Evolutionary conservation across 116 monocot genomes (phyloP), one percentile per base, ranked within the genome.

Genomic region (Phalaenopsis hybrid): DNA sequence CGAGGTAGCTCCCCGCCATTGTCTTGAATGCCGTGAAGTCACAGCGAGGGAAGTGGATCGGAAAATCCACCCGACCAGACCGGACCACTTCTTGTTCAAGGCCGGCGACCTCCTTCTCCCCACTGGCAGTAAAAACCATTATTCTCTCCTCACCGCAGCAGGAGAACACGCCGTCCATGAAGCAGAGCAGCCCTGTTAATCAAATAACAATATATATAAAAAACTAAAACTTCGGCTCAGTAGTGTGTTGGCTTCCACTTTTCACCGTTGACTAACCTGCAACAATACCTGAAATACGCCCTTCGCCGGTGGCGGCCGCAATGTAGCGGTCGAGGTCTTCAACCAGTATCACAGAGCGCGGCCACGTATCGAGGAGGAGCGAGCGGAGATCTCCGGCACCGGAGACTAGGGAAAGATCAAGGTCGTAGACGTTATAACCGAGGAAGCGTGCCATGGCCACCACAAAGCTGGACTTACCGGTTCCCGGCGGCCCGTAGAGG

Each of bases 111-210:
- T 37, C 73, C 78, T 13, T 23, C 73, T 70, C 80, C 74, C 82
- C 82, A 61, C 55, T 81, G 90, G 90, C 87, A 23, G 97, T 98
- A 91, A 93, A 94, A 75, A 98, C 93, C 88, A 94, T 89, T 48
- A 98, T 85, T 78, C 91, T 83, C 83, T 94, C 97, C 81, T 98
- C 94, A 17, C 92, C 91, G 75, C 90, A 94, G 85, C 91, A 91
- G 37, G 93, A 93, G 81, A 92, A 90, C 41, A 98, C 72, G 28
- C 94, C 94, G 77, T 98, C 97, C 94, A 92, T 98, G 86, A 98
- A 86, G 45, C 83, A 86, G 44, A 92, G 80, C 48, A 93, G 81
- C 15, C 81, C 83, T 10, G 91, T 41, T 41, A 41, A 3, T 41
- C 41, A 41, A 41, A 4, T 41, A 41, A 41, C 4, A 41, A 41